Percentiles rank a stretch among this genome's conserved stretches.
Conservation (phyloP, 176 grass and related monocot genomes). For the Calamus simplicifolius region DNA sequence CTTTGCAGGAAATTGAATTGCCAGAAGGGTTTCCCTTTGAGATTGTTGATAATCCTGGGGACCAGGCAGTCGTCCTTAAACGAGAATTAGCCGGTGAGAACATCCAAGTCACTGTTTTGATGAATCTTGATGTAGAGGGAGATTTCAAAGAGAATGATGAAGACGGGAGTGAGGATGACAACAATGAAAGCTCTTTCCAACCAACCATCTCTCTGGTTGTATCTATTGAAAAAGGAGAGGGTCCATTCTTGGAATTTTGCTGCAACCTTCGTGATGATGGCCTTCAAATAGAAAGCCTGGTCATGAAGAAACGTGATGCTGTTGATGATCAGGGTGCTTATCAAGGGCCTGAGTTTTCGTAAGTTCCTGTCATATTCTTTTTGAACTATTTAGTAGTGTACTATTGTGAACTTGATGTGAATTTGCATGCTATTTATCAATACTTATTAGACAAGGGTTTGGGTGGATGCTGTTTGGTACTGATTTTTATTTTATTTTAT, state of each 20-base stretch:
- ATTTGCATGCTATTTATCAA: too few relatives aligned
- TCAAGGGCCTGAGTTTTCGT: slow-evolving; percentile 69
- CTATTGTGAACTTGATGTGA: too few relatives aligned
- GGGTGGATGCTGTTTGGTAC: too few relatives aligned
- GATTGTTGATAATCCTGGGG: slow-evolving; percentile 72
- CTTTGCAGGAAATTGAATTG: slow-evolving; percentile 52
- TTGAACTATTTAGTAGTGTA: too few relatives aligned
- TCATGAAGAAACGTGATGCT: slow-evolving; percentile 38
- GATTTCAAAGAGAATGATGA: slow-evolving; percentile 41
- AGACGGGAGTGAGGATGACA: slow-evolving; percentile 27
- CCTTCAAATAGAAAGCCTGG: slow-evolving; percentile 68
- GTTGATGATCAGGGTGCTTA: slow-evolving; percentile 48
- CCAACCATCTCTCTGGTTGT: slow-evolving; percentile 64
- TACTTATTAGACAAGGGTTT: too few relatives aligned
- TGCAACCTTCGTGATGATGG: slow-evolving; percentile 73
- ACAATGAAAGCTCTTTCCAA: slow-evolving; percentile 27
- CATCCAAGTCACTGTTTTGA: slow-evolving; percentile 62
- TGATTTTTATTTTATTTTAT: too few relatives aligned
- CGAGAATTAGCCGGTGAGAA: slow-evolving; percentile 51
- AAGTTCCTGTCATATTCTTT: slow-evolving; percentile 36
- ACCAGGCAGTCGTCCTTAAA: slow-evolving; percentile 67
- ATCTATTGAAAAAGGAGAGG: slow-evolving; percentile 50
- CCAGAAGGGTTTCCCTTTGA: slow-evolving; percentile 75
- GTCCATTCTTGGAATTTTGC: slow-evolving; percentile 60
- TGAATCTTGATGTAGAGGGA: slow-evolving; percentile 36